These are phyloP conservation scores for Beauveria pseudobassiana DNA, from an alignment of 2,329 filamentous ascomycete species.

Conservation along the genomic window DNA sequence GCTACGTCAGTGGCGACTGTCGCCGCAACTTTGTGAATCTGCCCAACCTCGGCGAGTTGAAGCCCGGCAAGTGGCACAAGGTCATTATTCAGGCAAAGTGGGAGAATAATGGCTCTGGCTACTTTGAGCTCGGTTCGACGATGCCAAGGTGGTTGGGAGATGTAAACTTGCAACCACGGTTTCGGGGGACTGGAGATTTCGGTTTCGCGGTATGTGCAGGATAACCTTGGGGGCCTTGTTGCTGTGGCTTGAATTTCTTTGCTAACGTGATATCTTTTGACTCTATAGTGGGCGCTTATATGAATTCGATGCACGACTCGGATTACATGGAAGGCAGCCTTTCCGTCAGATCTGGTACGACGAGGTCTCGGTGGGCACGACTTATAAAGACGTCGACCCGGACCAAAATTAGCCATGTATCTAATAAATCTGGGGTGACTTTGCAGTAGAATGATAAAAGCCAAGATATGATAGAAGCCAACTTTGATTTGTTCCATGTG, in stretches of 20 bases:
- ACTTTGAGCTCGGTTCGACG: slow-evolving; percentile 39
- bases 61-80: slow-evolving; percentile 37
- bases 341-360: slow-evolving; percentile 43
- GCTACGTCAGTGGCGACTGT: slow-evolving; percentile 21
- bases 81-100: slow-evolving; percentile 38
- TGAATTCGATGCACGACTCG: slow-evolving; percentile 42
- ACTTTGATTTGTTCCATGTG: no score
- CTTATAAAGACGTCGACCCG: slow-evolving; percentile 20
- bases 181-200: slow-evolving; percentile 33
- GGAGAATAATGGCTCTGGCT: slow-evolving; percentile 35
- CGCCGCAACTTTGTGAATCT: slow-evolving; percentile 16
- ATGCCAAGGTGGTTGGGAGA: slow-evolving; percentile 33
- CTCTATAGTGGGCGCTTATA: slow-evolving; percentile 35
- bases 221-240: no score
- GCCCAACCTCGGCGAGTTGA: slow-evolving; percentile 29
- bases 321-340: slow-evolving; percentile 32
- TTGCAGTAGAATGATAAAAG: neutral
- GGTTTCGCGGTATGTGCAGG: slow-evolving; percentile 27
- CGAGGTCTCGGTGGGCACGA: slow-evolving; percentile 36
- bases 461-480: no score
- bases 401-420: neutral
- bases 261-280: neutral
- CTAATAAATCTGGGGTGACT: no score
- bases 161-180: slow-evolving; percentile 36
- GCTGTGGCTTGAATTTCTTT: neutral